Conservation (phyloP, 495 filamentous ascomycete species). For the Penicillium longicatenatum region DNA sequence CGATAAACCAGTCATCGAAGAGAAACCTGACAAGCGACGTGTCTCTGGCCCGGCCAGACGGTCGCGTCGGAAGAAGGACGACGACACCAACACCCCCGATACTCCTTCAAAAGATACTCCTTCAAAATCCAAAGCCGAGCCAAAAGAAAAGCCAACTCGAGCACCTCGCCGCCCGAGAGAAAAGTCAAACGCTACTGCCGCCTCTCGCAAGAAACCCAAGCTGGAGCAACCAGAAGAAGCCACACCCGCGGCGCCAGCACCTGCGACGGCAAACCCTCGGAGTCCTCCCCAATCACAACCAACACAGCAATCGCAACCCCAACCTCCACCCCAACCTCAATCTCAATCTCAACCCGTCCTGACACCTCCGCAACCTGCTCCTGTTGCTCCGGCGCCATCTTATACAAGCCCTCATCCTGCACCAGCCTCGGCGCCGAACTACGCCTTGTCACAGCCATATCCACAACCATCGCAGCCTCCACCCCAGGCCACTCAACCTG, state of each 20-base stretch:
- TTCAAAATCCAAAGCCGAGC: conserved; percentile 32
- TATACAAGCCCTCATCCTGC: conserved; percentile 22
- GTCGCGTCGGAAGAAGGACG: conserved; percentile 53
- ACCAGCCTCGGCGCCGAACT: conserved; percentile 24
- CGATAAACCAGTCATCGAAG: conserved; percentile 21
- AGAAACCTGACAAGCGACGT: conserved; percentile 29
- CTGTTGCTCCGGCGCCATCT: conserved; percentile 12
- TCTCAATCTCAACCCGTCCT: conserved; percentile 14
- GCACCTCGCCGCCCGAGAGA: conserved; percentile 42
- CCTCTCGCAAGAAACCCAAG: conserved; percentile 51
- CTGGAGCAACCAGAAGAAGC: conserved; percentile 34
- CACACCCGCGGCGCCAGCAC: conserved; percentile 11
- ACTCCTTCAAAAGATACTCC: conserved; percentile 27
- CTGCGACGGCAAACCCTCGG: conserved; percentile 12
- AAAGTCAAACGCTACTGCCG: conserved; percentile 36
- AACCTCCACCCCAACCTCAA: conserved; percentile 12
- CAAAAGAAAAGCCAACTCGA: conserved; percentile 39
- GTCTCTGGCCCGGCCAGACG: conserved; percentile 38
- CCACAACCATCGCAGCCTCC: conserved; percentile 46
- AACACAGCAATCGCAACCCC: conserved; percentile 4
- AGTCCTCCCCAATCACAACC: conserved; percentile 12
- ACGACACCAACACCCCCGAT: conserved; percentile 27
- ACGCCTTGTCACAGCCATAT: conserved; percentile 24
- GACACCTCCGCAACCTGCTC: conserved; percentile 26
- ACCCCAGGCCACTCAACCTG: conserved; percentile 28